Percentiles rank a stretch among this genome's conserved stretches.
Evolutionary conservation across 768 basidiomycete species (phyloP).

Genomic region (Kwoniella europaea): DNA sequence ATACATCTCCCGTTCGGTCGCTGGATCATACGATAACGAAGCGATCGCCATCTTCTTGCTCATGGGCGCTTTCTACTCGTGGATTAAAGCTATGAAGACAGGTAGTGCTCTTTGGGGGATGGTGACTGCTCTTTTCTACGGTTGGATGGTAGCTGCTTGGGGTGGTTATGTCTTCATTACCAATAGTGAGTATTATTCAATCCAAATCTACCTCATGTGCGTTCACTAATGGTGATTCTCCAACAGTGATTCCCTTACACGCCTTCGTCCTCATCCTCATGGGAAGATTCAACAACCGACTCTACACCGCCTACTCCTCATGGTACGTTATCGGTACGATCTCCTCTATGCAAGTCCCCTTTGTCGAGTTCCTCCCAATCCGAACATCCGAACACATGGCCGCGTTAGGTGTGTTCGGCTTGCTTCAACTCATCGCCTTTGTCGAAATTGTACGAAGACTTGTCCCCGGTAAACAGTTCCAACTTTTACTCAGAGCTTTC

Average conservation of each 20-base stretch:
- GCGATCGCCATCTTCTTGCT: slow-evolving; percentile 99
- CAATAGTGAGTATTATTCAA: slow-evolving; percentile 65
- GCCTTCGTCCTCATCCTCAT: slow-evolving; percentile 92
- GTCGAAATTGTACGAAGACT: slow-evolving; percentile 85
- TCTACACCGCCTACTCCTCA: slow-evolving; percentile 93
- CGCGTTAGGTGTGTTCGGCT: slow-evolving; percentile 93
- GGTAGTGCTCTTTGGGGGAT: slow-evolving; percentile 93
- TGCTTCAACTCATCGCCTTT: slow-evolving; percentile 94
- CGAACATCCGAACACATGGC: slow-evolving; percentile 98
- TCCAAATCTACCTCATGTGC: not conserved
- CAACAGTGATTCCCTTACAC: slow-evolving; percentile 85
- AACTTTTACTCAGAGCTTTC: slow-evolving; percentile 71
- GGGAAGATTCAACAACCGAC: slow-evolving; percentile 88
- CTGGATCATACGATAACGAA: slow-evolving; percentile 99
- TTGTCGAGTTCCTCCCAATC: slow-evolving; percentile 99
- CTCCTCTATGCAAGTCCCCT: slow-evolving; percentile 98
- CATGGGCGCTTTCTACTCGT: slow-evolving; percentile 97
- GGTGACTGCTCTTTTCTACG: slow-evolving; percentile 92
- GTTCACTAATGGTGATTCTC: not conserved
- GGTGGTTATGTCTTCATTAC: slow-evolving; percentile 98
- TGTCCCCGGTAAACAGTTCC: slow-evolving; percentile 90
- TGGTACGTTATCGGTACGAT: slow-evolving; percentile 99
- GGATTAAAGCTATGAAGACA: slow-evolving; percentile 94
- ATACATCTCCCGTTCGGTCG: slow-evolving; percentile 98
- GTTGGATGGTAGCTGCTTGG: slow-evolving; percentile 99